Evolutionary conservation across 192 early-diverging fungal species (phyloP).

Genomic region (Funneliformis mosseae): DNA sequence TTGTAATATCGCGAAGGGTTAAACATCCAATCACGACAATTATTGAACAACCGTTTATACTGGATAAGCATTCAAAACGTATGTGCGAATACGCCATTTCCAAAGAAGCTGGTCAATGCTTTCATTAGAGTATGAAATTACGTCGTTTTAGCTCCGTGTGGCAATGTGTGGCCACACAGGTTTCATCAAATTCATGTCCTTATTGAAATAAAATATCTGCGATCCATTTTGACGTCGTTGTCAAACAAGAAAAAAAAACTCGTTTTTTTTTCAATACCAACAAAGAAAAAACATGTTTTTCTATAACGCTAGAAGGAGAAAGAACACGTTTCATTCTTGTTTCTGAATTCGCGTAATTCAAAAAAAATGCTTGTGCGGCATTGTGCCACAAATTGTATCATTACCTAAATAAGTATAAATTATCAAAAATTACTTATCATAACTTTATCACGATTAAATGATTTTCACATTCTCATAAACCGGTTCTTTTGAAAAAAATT

Average conservation of each 20-base stretch:
- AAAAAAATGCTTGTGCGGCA: background rate
- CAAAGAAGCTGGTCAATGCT: too few relatives aligned
- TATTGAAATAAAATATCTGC: background rate
- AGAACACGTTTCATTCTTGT: background rate
- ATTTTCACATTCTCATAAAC: too few relatives aligned
- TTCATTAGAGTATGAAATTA: background rate
- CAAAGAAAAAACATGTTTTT: background rate
- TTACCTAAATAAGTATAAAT: too few relatives aligned
- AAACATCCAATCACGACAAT: too few relatives aligned
- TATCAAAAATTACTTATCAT: too few relatives aligned
- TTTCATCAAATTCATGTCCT: background rate
- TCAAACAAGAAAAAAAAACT: background rate
- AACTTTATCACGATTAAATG: too few relatives aligned
- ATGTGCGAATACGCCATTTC: too few relatives aligned
- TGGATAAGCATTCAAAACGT: too few relatives aligned
- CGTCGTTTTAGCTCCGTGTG: background rate
- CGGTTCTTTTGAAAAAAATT: too few relatives aligned
- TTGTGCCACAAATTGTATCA: background rate
- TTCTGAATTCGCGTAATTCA: background rate
- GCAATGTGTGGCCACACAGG: background rate
- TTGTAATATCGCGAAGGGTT: too few relatives aligned
- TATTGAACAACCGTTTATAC: too few relatives aligned
- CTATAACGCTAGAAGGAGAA: background rate
- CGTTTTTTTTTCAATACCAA: background rate
- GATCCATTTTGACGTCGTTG: background rate